These are phyloP conservation scores for Colletotrichum acutatum DNA, from an alignment of 2,329 filamentous ascomycete species.

Conservation along the genomic window DNA sequence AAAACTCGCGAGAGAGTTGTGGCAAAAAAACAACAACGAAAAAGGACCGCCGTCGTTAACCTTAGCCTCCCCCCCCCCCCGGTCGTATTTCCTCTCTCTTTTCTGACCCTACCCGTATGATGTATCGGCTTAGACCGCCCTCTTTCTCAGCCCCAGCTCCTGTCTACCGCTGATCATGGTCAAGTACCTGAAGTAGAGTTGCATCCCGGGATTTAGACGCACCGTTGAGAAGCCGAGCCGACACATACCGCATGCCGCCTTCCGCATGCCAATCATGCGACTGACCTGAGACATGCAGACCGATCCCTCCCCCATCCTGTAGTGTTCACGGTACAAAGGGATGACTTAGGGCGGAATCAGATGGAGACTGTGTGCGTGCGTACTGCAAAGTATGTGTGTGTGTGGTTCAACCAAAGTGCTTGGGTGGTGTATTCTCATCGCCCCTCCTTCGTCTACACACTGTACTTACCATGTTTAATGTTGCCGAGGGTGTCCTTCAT, in stretches of 20 bases:
- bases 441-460: neutral
- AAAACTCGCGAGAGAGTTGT: no score
- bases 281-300: slow-evolving; percentile 34
- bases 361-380: neutral
- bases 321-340: slow-evolving; percentile 14
- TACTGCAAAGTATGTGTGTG: no score
- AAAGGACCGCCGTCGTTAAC: no score
- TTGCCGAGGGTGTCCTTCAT: slow-evolving; percentile 3
- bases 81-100: no score
- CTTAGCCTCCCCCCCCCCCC: no score
- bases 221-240: slow-evolving; percentile 30
- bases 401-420: neutral
- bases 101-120: no score
- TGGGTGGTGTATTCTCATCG: slow-evolving; percentile 2
- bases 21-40: no score
- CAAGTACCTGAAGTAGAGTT: neutral
- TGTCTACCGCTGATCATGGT: neutral
- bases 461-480: neutral
- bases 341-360: neutral
- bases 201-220: slow-evolving; percentile 8
- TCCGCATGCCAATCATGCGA: slow-evolving; percentile 32
- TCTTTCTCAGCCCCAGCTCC: no score
- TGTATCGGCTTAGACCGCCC: no score
- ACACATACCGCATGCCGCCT: slow-evolving; percentile 27
- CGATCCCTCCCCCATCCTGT: slow-evolving; percentile 28